Base-by-base conservation (phyloP, 2,329 filamentous ascomycete genomes). In the Phaeosphaeria sp. region DNA sequence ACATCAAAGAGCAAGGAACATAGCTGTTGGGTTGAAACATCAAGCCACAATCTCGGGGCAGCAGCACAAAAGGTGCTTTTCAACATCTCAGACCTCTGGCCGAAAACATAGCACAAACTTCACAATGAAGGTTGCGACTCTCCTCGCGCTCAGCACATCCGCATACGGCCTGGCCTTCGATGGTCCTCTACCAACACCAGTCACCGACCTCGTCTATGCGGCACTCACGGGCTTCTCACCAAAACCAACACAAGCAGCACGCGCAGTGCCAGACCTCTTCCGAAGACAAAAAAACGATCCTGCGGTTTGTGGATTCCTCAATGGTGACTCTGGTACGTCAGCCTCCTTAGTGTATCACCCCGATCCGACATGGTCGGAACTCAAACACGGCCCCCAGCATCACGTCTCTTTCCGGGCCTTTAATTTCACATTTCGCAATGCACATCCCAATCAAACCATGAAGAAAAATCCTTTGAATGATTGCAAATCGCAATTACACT, bases 261-360 rank as follows among this genome's bases (percentile, higher is more conserved):
- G 20, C 11, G 42, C 55, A 11, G 30, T 62, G 1, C 57, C 55
- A n/a, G 52, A 59, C 6, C 39, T 65, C 10, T 65, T 65, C 48
- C 58, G 62, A 21, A 52, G 62, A n/a, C 63, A 58, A 60, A 20
- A 49, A 36, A 49, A 56, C 39, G 39, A 54, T 23, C 7, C 52
- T 9, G 56, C 43, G 2, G 9, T 65, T 1, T 67, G 64, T 33
- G 64, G 64, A 23, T 67, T 62, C 43, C 42, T 67, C 30, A 20
- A 59, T 18, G 62, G 62, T 27, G 58, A 59, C 20, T 20, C 39
- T 52, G 56, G 64, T 65, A 60, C 18, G 55, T 36, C 22, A 25
- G 13, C 22, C 56, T 21, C 30, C 30, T 11, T 36, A 13, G 30
- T 36, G 30, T 11, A 36, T 36, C 13, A 36, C 30, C 30, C 30